Conservation (phyloP, 2,329 filamentous ascomycete species). For the Claviceps sp. region DNA sequence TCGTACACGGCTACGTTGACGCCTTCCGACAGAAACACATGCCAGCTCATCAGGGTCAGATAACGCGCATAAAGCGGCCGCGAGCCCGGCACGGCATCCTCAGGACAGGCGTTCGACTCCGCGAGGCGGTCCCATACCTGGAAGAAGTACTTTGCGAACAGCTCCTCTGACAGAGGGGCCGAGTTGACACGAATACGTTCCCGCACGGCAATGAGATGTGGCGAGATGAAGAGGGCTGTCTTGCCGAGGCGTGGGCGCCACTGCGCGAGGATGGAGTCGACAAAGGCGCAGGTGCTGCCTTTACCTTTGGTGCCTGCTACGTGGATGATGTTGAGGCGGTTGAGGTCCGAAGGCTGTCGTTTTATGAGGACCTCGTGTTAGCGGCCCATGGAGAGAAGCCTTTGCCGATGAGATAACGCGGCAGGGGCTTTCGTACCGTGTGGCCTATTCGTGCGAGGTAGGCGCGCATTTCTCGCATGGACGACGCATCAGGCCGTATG, state of each 20-base stretch:
- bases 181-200: constrained; percentile 54
- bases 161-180: constrained; percentile 38
- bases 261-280: constrained; percentile 45
- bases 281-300: constrained; percentile 57
- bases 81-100: constrained; percentile 22
- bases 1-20: constrained; percentile 53
- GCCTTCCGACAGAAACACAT: constrained; percentile 50
- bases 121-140: constrained; percentile 49
- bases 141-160: constrained; percentile 55
- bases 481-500: constrained; percentile 50
- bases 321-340: constrained; percentile 53
- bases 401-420: background rate
- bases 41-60: constrained; percentile 52
- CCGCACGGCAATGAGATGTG: constrained; percentile 52
- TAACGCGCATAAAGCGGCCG: constrained; percentile 47
- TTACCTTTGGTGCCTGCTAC: constrained; percentile 69
- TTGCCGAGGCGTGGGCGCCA: constrained; percentile 31
- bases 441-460: constrained; percentile 72
- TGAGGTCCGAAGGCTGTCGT: constrained; percentile 31
- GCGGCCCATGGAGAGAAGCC: background rate
- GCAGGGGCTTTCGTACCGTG: constrained; percentile 26
- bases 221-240: constrained; percentile 55
- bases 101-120: constrained; percentile 18
- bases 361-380: background rate
- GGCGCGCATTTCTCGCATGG: constrained; percentile 65